Conservation (phyloP, 2,329 filamentous ascomycete species). For the Ophiostoma piceae region DNA sequence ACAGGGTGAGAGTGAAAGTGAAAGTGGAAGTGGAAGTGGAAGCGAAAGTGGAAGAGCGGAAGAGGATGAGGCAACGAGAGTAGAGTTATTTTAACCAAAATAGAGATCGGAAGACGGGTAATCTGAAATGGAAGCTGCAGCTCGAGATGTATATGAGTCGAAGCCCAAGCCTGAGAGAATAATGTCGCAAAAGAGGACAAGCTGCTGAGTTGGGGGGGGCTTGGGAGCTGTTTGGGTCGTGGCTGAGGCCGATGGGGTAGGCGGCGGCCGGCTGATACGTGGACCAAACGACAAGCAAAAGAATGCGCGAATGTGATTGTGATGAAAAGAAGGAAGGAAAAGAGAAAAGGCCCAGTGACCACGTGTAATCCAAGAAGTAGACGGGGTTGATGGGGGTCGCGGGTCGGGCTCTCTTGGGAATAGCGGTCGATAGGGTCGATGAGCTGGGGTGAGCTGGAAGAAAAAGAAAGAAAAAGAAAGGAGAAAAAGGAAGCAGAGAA, state of each 20-base stretch:
- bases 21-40: background rate
- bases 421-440: background rate
- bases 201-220: background rate
- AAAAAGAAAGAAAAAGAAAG: background rate
- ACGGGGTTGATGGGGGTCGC: background rate
- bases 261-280: constrained; percentile 17
- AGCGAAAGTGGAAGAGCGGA: background rate
- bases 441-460: background rate
- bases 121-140: background rate
- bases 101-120: background rate
- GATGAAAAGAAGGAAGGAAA: background rate
- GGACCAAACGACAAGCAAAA: constrained; percentile 8
- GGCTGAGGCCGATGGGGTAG: constrained; percentile 12
- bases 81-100: background rate
- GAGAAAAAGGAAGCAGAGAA: background rate
- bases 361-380: background rate
- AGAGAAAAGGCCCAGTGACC: constrained; percentile 4
- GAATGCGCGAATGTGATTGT: background rate
- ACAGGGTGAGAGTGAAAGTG: background rate
- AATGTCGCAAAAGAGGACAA: background rate
- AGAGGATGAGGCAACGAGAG: background rate
- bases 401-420: background rate
- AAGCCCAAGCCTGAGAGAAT: background rate
- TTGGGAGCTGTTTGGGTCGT: constrained; percentile 8
- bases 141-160: too few relatives aligned